Evolutionary conservation across 306 rosid genomes (phyloP), one percentile per base, ranked within the genome.

Genomic region (Dalbergia oliveri): DNA sequence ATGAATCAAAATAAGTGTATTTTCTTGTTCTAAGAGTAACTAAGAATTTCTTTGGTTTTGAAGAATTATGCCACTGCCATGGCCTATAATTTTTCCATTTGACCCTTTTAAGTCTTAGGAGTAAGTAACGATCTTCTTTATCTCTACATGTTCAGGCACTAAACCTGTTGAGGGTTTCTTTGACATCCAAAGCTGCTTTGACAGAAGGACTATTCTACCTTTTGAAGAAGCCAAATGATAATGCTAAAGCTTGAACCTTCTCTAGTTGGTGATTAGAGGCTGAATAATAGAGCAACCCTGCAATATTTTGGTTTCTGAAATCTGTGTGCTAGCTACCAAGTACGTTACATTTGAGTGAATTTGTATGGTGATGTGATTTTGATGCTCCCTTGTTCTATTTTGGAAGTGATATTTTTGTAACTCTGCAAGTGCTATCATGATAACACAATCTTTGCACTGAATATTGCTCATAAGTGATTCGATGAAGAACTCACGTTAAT

Each of bases 131-230:
- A 65, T 9, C 57, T 65, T 54, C 15, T 56, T 73, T 43, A 2
- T 73, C 9, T 50, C 10, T 50, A 4, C 39, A 41, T 68, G 60
- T 18, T 44, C 23, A 84, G 87, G 84, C 82, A 61, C 39, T 75
- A 51, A 79, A 84, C 69, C 13, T 84, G 23, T 39, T 84, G 81
- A 72, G 84, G 56, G 79, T 78, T 75, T 84, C 87, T 69, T 79
- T 79, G 75, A 79, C 70, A 15, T 75, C 79, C 41, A 84, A 79
- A 62, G 49, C 77, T 67, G 84, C 81, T 33, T 69, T 82, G 73
- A 82, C 81, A 14, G 76, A 81, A 45, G 81, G 65, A 21, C 61
- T 81, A 51, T 75, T 49, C 13, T 53, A 58, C 41, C 69, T 74
- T 35, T 13, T 74, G 11, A 59, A 26, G 74, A 80, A 75, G n/a